Evolutionary conservation across 305 asterid species (phyloP), one percentile per base, ranked within the genome.

Genomic region (Fraxinus paxiana): DNA sequence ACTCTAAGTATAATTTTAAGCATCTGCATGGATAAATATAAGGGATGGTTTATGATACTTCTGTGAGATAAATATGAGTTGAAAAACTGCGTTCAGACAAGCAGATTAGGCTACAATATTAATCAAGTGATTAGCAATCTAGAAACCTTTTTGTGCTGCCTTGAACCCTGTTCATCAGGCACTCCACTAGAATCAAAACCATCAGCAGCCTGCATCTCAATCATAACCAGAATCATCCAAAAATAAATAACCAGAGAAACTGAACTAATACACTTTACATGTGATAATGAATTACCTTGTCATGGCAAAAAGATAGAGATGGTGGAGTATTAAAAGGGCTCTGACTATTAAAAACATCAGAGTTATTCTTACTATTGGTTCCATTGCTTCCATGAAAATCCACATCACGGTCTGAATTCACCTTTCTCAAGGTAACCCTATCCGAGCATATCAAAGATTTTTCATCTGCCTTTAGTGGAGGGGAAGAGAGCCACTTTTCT

Each of bases 271-370:
- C 15, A 35, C 48, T 70, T 51, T 77, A 79, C 65, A 80, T 20
- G 80, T 77, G 48, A 77, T 56, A 80, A 48, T 77, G 77, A 38
- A 86, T 82, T 84, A 94, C 99, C 98, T 96, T 92, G 65, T 80
- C 89, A 75, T 86, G 87, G 88, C 95, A 85, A 85, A 87, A 90
- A 83, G 98, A 90, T 83, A 94, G 84, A 46, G 99, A 94, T n/a
- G 97, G 98, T 20, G 99, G 99, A 79, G 99, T 94, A 85, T 82
- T 88, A 88, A 93, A 96, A 24, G 99, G 97, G 88, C 97, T 93
- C 88, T 87, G 96, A 85, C 91, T 83, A 81, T 82, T 77, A 15
- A 73, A 82, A 71, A 82, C 89, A 81, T 89, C 91, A 80, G 88
- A 78, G 81, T 77, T 87, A 43, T 81, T 77, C 80, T 84, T 89